A percentile compares a stretch with the other conserved stretches of the same genome.
These are phyloP conservation scores for Phtheirospermum japonicum DNA, from an alignment of 257 asterid species.

Conservation along the genomic window DNA sequence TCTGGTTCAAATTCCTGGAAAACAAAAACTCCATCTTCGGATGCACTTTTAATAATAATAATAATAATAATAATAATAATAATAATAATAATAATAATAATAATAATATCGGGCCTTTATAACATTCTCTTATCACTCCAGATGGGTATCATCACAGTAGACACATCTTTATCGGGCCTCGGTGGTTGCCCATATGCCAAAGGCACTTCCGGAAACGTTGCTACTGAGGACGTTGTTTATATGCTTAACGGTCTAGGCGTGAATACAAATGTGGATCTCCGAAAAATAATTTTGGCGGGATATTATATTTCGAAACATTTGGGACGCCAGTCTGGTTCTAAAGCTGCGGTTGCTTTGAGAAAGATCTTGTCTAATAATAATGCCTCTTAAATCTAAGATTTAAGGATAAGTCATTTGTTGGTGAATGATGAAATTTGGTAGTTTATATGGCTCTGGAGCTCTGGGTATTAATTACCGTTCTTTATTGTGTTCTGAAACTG, in stretches of 20 bases:
- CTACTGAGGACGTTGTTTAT: constrained; percentile 92
- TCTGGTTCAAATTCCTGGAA: too few relatives aligned
- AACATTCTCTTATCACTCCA: too few relatives aligned
- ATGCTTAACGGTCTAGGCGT: constrained; percentile 90
- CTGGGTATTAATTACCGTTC: too few relatives aligned
- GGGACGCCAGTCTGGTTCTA: constrained; percentile 73
- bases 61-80: too few relatives aligned
- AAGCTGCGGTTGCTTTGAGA: constrained; percentile 72
- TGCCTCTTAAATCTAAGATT: constrained; percentile 79
- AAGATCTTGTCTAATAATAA: constrained; percentile 42
- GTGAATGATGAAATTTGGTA: too few relatives aligned
- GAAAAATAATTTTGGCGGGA: constrained; percentile 71
- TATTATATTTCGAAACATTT: constrained; percentile 73
- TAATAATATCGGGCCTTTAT: too few relatives aligned
- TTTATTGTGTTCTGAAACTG: too few relatives aligned
- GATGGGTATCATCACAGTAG: constrained; percentile 89
- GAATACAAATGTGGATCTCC: constrained; percentile 68
- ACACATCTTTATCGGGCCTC: constrained; percentile 85
- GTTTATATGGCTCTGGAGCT: too few relatives aligned
- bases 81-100: too few relatives aligned
- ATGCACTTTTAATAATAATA: too few relatives aligned
- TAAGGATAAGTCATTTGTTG: too few relatives aligned
- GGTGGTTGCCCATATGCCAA: constrained; percentile 98
- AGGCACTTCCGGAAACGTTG: constrained; percentile 97
- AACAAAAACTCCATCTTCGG: too few relatives aligned